A percentile compares a stretch with the other conserved stretches of the same genome.
Conservation (phyloP, 345 rosid species). For the Gossypium thurberi region DNA sequence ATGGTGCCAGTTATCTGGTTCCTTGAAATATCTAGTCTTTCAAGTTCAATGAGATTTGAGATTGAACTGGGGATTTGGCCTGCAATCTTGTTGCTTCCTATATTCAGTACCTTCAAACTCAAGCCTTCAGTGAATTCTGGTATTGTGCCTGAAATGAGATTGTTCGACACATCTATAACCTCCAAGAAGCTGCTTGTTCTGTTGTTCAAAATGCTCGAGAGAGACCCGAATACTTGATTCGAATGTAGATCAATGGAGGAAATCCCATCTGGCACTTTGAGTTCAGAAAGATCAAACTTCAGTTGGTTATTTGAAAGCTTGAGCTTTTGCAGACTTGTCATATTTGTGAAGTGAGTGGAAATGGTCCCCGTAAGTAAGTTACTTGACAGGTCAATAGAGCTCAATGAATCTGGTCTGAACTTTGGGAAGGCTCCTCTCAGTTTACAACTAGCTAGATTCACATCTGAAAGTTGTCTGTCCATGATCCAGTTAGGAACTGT, state of each 20-base stretch:
- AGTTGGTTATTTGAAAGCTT: conserved; percentile 73
- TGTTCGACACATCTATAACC: conserved; percentile 54
- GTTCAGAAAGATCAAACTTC: conserved; percentile 51
- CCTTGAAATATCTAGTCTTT: conserved; percentile 65
- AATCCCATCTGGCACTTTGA: conserved; percentile 52
- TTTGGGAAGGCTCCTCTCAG: conserved; percentile 61
- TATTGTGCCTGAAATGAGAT: conserved; percentile 56
- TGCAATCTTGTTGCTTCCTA: conserved; percentile 64
- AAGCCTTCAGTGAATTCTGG: conserved; percentile 63
- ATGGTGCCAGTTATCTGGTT: conserved; percentile 62
- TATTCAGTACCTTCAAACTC: conserved; percentile 57
- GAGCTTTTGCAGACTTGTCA: conserved; percentile 55
- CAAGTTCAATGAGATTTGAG: conserved; percentile 60
- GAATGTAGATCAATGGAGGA: conserved; percentile 54
- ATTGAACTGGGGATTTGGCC: conserved; percentile 75
- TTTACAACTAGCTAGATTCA: conserved; percentile 78
- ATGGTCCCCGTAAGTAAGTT: conserved; percentile 57
- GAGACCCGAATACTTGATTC: conserved; percentile 61
- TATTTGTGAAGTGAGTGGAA: conserved; percentile 44
- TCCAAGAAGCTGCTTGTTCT: conserved; percentile 69
- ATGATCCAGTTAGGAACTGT: conserved; percentile 70
- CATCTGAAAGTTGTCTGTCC: conserved; percentile 48
- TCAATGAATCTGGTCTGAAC: conserved; percentile 61
- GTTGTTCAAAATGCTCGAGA: conserved; percentile 57
- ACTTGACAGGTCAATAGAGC: conserved; percentile 61